phyloP scores from a whole-genome alignment of 805 yeast species.

The Sporopachydermia quercuum region DNA sequence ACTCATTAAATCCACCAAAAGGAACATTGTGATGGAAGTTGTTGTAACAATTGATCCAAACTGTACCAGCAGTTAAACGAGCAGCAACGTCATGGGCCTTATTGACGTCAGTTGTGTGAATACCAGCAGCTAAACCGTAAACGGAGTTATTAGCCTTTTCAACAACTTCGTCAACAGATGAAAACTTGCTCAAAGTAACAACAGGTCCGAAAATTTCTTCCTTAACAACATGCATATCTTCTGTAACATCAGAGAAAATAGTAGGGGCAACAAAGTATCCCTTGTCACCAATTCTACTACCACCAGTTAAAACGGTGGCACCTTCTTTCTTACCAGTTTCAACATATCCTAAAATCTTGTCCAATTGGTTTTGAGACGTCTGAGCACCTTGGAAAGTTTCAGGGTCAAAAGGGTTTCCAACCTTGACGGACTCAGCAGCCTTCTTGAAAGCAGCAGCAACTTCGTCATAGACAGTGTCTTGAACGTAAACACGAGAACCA shows the following conservation, averaged over 20 bases:
- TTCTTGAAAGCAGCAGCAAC: constrained; percentile 44
- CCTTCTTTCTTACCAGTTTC: constrained; percentile 73
- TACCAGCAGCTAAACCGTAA: constrained; percentile 86
- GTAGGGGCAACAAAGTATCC: constrained; percentile 49
- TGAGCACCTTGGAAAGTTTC: constrained; percentile 84
- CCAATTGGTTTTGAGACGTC: constrained; percentile 65
- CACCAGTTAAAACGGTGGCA: constrained; percentile 72
- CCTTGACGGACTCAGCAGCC: constrained; percentile 37
- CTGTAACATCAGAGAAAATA: constrained; percentile 66
- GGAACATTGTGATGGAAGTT: constrained; percentile 81
- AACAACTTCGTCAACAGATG: constrained; percentile 70
- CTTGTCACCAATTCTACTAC: constrained; percentile 55
- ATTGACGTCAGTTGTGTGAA: constrained; percentile 64
- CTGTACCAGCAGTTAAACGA: constrained; percentile 72
- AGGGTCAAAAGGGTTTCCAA: constrained; percentile 77
- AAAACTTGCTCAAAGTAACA: constrained; percentile 69
- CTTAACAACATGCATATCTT: constrained; percentile 57
- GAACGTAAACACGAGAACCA: constrained; percentile 82
- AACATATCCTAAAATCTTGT: constrained; percentile 63
- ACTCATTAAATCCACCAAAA: constrained; percentile 83
- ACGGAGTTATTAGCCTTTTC: constrained; percentile 62
- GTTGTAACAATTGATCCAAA: constrained; percentile 85
- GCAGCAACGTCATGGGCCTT: constrained; percentile 64
- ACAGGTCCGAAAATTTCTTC: constrained; percentile 97
- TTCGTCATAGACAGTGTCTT: constrained; percentile 71